Conservation (phyloP, 352 stramenopile genomes). For the Globisporangium viniferum region DNA sequence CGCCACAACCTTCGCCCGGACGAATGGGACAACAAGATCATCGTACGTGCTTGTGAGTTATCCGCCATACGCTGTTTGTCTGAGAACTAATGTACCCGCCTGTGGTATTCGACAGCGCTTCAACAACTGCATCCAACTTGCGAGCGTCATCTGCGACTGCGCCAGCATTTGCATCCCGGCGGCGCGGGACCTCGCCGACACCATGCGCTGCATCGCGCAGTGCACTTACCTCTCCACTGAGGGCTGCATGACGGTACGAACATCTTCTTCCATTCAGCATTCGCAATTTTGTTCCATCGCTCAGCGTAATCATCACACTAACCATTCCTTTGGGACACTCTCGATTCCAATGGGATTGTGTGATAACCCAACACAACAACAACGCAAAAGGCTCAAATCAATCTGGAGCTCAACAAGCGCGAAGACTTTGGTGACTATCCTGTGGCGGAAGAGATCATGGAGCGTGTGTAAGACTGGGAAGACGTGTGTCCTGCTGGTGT, state of each 20-base stretch:
- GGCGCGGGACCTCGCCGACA: slow-evolving; percentile 63
- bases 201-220: slow-evolving; percentile 87
- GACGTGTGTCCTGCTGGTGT: not conserved
- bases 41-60: slow-evolving; percentile 44
- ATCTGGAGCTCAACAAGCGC: slow-evolving; percentile 89
- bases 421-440: slow-evolving; percentile 43
- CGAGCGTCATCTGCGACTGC: slow-evolving; percentile 70
- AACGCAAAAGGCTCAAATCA: slow-evolving; percentile 68
- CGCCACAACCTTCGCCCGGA: slow-evolving; percentile 88
- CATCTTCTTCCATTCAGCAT: too few relatives aligned
- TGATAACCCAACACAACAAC: not conserved
- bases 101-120: slow-evolving; percentile 50
- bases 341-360: not conserved
- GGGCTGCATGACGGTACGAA: slow-evolving; percentile 89
- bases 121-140: slow-evolving; percentile 91
- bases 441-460: slow-evolving; percentile 55
- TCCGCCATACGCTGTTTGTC: too few relatives aligned
- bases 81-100: not conserved
- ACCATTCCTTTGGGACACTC: not conserved
- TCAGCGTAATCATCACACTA: not conserved
- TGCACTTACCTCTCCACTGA: slow-evolving; percentile 90
- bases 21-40: slow-evolving; percentile 92
- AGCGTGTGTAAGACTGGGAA: slow-evolving; percentile 41
- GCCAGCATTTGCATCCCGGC: slow-evolving; percentile 75
- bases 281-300: not conserved